Evolutionary conservation across 345 rosid species (phyloP).

Genomic region (Noccaea bulbosa): DNA sequence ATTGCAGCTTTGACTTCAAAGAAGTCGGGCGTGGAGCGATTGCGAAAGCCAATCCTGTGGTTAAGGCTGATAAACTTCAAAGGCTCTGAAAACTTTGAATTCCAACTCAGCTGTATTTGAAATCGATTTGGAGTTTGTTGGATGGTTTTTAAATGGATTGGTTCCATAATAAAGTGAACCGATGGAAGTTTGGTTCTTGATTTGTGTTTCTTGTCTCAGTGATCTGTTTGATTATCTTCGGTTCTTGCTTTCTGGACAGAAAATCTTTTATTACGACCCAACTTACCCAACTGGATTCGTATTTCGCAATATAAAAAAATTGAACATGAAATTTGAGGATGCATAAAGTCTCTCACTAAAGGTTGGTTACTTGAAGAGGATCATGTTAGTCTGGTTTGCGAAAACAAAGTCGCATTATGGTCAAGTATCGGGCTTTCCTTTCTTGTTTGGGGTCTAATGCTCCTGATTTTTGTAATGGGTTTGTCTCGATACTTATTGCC

Average conservation of each 20-base stretch:
- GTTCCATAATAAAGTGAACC: slow-evolving; percentile 42
- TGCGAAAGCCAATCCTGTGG: slow-evolving; percentile 45
- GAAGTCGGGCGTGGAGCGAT: slow-evolving; percentile 37
- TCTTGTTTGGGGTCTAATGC: no score
- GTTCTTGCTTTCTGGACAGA: background rate
- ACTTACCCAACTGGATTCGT: background rate
- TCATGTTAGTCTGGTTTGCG: no score
- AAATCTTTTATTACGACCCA: background rate
- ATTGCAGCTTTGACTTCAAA: slow-evolving; percentile 47
- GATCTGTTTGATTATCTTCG: background rate
- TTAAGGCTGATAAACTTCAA: slow-evolving; percentile 45
- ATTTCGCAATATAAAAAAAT: no score
- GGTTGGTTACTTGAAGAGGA: no score
- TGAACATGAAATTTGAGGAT: no score
- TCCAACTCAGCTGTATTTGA: slow-evolving; percentile 17
- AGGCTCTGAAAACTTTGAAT: slow-evolving; percentile 36
- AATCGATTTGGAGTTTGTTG: slow-evolving; percentile 27
- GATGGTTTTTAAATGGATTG: slow-evolving; percentile 19
- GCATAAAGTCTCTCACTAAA: no score
- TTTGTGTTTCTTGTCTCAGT: background rate
- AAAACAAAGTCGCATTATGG: no score
- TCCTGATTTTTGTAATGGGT: no score
- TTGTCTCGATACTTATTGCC: no score
- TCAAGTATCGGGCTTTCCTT: no score
- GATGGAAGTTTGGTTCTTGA: slow-evolving; percentile 14